Base-by-base conservation (phyloP, 768 basidiomycete genomes). In the Mycena belliarum region DNA sequence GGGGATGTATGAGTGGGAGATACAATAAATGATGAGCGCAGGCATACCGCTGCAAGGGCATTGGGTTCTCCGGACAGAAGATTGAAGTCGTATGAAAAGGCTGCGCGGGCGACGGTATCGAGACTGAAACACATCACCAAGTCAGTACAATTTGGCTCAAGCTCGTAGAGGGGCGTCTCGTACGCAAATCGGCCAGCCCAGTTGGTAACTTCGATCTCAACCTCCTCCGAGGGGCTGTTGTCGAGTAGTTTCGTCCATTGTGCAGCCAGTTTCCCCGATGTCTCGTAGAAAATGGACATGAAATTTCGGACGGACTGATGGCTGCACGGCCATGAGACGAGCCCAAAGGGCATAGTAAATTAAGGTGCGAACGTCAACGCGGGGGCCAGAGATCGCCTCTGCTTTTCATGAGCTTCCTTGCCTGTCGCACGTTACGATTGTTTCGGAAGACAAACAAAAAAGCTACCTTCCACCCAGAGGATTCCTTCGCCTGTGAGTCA, bases 391-490 rank as follows among this genome's bases (percentile, higher is more conserved):
- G 73, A 60, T 25, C 77, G 75, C 45, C 83, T 75, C 54, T 85
- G 84, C 50, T 69, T 76, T 65, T 86, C 84, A 51, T 86, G 84
- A 3, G 78, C 79, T 38, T 77, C 74, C 65, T 79, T 84, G 0
- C 84, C 84, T 86, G 44, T 9, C 32, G 52, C 46, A 15, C 23
- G 24, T 52, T n/a, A 29, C 28, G 18, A 42, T 1, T 12, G 12
- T 10, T 24, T 9, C 11, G 11, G 42, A 41, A 46, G 29, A 6
- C 12, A 32, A 32, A 29, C 32, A 41, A 48, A 29, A 35, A n/a
- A n/a, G n/a, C n/a, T n/a, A 21, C 85, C 86, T 80, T 87, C 86
- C 12, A 85, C 76, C 81, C 83, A 86, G 23, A 87, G 79, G 54
- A 87, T 81, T 21, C 86, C 85, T 69, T 85, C 78, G 14, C 86